phyloP scores from a whole-genome alignment of 2,329 filamentous ascomycete genomes.

The Colletotrichum lindemuthianum region DNA sequence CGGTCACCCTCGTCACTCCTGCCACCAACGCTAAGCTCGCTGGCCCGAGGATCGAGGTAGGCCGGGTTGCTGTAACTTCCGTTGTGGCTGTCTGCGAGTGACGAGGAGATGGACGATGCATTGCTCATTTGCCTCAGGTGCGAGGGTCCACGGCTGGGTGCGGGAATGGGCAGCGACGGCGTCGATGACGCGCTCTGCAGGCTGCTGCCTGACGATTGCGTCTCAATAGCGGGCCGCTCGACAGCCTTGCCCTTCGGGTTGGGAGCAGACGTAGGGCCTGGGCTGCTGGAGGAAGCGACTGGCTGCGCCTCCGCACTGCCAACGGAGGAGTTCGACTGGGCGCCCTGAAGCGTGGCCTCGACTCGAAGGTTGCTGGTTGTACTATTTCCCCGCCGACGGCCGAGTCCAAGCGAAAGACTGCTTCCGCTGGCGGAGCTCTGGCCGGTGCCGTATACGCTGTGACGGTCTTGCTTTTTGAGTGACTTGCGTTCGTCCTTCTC shows the following conservation, averaged over 20 bases:
- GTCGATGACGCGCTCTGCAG: slow-evolving; percentile 44
- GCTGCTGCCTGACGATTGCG: slow-evolving; percentile 38
- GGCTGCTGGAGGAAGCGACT: slow-evolving; percentile 44
- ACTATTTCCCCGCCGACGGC: slow-evolving; percentile 69
- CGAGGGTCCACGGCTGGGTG: slow-evolving; percentile 68
- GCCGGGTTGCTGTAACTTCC: slow-evolving; percentile 59
- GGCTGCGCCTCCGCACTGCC: slow-evolving; percentile 37
- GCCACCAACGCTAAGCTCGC: slow-evolving; percentile 61
- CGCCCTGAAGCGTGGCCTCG: slow-evolving; percentile 62
- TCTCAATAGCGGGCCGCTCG: slow-evolving; percentile 58
- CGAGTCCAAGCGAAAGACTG: slow-evolving; percentile 69
- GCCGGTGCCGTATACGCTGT: slow-evolving; percentile 50
- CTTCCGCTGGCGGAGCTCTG: slow-evolving; percentile 69
- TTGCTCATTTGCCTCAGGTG: slow-evolving; percentile 87
- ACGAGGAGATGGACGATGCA: slow-evolving; percentile 85
- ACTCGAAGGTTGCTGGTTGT: slow-evolving; percentile 67
- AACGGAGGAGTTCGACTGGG: slow-evolving; percentile 37
- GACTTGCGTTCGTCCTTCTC: slow-evolving; percentile 87
- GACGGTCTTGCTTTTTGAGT: slow-evolving; percentile 68
- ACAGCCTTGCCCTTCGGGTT: slow-evolving; percentile 75
- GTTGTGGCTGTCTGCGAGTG: slow-evolving; percentile 72
- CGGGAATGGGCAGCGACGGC: slow-evolving; percentile 56
- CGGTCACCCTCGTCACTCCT: slow-evolving; percentile 60
- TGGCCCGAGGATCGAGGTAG: slow-evolving; percentile 59
- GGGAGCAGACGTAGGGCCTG: slow-evolving; percentile 46